Conservation (phyloP, 257 asterid genomes). For the Rauvolfia tetraphylla region DNA sequence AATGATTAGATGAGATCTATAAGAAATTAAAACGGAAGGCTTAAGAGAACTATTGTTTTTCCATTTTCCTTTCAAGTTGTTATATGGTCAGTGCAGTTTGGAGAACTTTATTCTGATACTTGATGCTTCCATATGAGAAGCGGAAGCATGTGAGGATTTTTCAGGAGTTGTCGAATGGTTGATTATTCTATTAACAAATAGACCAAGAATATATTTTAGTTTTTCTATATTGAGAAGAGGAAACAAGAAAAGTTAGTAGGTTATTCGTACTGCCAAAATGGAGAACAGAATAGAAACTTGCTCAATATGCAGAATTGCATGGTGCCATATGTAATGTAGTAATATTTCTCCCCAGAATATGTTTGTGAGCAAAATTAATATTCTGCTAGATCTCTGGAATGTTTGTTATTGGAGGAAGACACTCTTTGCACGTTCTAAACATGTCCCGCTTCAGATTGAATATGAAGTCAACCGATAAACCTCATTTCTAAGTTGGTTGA, state of each 20-base stretch:
- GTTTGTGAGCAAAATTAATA: neutral
- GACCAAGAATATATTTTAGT: neutral
- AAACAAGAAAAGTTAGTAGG: slow-evolving; percentile 2
- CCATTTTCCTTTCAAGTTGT: too few species aligned
- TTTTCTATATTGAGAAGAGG: neutral
- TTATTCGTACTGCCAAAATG: neutral
- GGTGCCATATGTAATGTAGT: neutral
- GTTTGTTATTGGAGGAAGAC: neutral
- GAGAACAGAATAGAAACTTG: neutral
- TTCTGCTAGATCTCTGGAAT: neutral
- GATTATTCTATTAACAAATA: neutral
- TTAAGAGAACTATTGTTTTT: neutral
- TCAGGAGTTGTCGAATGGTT: neutral
- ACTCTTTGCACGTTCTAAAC: neutral
- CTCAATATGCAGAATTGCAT: neutral
- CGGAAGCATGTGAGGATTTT: neutral
- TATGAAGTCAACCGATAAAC: neutral
- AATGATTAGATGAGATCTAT: neutral
- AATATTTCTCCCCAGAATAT: neutral
- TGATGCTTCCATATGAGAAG: neutral
- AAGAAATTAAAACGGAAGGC: neutral
- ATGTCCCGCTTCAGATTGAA: slow-evolving; percentile 4
- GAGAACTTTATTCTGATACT: neutral
- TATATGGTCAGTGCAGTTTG: too few species aligned
- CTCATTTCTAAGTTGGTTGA: slow-evolving; percentile 13